Evolutionary conservation across 805 yeast genomes (phyloP), one percentile per base, ranked within the genome.

Genomic region (Pichia californica): DNA sequence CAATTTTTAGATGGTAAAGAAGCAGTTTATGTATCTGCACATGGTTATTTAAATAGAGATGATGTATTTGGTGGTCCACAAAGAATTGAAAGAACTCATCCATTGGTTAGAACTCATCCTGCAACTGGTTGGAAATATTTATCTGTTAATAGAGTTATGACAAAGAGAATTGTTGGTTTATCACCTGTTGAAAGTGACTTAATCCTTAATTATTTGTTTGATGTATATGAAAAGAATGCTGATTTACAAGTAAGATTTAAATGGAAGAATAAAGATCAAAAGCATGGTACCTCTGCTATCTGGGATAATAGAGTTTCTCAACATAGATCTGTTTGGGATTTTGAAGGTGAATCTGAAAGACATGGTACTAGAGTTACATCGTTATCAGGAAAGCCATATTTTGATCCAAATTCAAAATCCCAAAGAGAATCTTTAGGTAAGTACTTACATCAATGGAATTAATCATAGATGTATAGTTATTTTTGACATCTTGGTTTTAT

Each of bases 21-120:
- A 8, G 79, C 76, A 15, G 61, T 69, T 38, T 67, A 64, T 52
- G 52, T 60, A 29, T 65, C 71, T 7, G 69, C 68, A 13, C 70
- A 70, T 48, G 47, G 43, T 14, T 71, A 68, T 49, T 41, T 66
- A 39, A 62, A 67, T 53, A 52, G 70, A 36, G 54, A 68, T 16
- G 67, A 67, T 30, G 78, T 77, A 28, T 64, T 76, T 27, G 62
- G 61, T 43, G 71, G 73, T 13, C 69, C 70, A 18, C 64, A 65
- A 39, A 67, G 66, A 41, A 65, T 77, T 43, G 79, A 70, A 51
- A 68, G 80, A 57, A 73, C 69, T 45, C 85, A 79, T 58, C 83
- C 83, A 3, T 48, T 79, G 18, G 71, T 79, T 23, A 70, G 83
- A 62, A 76, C 81, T 28, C 82, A 79, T 52, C 84, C 85, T 9